Percentiles rank a stretch among this genome's conserved stretches.
Evolutionary conservation across 2,329 filamentous ascomycete species (phyloP).

Genomic region (Emericellopsis cladophorae): DNA sequence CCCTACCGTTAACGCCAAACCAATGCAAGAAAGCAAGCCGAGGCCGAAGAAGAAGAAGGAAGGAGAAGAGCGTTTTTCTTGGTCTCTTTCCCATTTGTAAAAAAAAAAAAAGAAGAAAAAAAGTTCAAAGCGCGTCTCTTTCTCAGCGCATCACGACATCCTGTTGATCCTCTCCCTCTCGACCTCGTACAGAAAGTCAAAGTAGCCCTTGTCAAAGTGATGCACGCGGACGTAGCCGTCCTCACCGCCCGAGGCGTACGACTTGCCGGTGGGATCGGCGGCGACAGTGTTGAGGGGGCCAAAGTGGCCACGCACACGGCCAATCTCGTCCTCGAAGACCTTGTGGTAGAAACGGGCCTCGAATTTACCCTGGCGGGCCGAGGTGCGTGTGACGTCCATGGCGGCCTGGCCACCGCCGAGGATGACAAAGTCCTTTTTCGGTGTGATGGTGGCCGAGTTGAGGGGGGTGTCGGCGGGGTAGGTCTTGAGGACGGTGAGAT

Average conservation of each 20-base stretch:
- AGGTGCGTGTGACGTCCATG: slow-evolving; percentile 96
- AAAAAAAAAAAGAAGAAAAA: slow-evolving; percentile 1
- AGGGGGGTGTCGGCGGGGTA: slow-evolving; percentile 87
- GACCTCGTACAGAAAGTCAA: slow-evolving; percentile 97
- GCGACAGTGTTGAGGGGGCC: slow-evolving; percentile 95
- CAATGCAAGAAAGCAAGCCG: slow-evolving; percentile 20
- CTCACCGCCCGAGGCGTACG: slow-evolving; percentile 92
- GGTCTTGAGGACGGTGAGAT: slow-evolving; percentile 86
- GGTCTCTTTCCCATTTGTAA: not conserved
- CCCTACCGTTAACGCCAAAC: slow-evolving; percentile 24
- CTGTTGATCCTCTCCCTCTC: slow-evolving; percentile 64
- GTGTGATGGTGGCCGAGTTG: slow-evolving; percentile 88
- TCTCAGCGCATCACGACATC: slow-evolving; percentile 14
- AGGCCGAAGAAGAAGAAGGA: not conserved
- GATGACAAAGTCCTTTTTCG: slow-evolving; percentile 95
- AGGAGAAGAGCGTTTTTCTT: not conserved
- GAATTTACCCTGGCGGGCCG: slow-evolving; percentile 93
- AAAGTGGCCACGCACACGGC: slow-evolving; percentile 93
- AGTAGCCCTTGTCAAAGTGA: slow-evolving; percentile 97
- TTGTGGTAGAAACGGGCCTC: slow-evolving; percentile 99
- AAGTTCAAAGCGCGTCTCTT: slow-evolving; percentile 2
- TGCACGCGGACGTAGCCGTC: slow-evolving; percentile 97
- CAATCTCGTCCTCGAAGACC: slow-evolving; percentile 98
- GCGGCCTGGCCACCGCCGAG: slow-evolving; percentile 96
- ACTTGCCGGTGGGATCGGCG: slow-evolving; percentile 78